These are phyloP conservation scores for Aureobasidium sp. DNA, from an alignment of 2,329 filamentous ascomycete genomes.

Conservation along the genomic window DNA sequence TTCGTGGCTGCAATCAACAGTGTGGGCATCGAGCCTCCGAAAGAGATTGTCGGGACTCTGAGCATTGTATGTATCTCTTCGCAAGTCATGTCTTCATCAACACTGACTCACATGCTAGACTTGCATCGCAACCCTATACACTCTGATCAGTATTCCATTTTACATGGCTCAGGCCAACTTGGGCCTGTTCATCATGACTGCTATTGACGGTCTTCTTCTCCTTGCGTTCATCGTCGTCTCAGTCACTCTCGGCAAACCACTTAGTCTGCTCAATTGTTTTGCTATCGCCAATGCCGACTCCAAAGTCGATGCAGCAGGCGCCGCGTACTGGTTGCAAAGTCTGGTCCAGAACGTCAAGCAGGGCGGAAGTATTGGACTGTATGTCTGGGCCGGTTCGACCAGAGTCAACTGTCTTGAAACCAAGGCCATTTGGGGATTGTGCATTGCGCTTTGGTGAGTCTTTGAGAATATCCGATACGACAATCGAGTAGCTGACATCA, in stretches of 20 bases:
- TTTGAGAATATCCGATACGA: not conserved
- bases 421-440: conserved; percentile 80
- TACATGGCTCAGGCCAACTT: conserved; percentile 73
- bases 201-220: conserved; percentile 59
- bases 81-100: conserved; percentile 17
- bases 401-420: conserved; percentile 68
- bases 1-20: conserved; percentile 71
- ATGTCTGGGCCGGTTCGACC: conserved; percentile 51
- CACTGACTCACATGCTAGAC: conserved; percentile 44
- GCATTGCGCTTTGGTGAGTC: conserved; percentile 63
- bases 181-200: conserved; percentile 64
- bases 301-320: conserved; percentile 37
- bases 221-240: conserved; percentile 72
- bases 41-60: conserved; percentile 69
- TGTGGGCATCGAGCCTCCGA: conserved; percentile 56
- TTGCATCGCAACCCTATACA: conserved; percentile 71
- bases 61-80: conserved; percentile 58
- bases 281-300: conserved; percentile 41
- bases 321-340: conserved; percentile 47
- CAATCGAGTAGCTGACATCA: not conserved
- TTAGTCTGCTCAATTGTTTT: conserved; percentile 69
- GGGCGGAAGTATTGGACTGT: conserved; percentile 43
- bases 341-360: conserved; percentile 44
- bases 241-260: conserved; percentile 68
- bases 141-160: conserved; percentile 58